A percentile compares a stretch with the other conserved stretches of the same genome.
These are phyloP conservation scores for Phaffomyces thermotolerans DNA, from an alignment of 805 yeast species.

Conservation along the genomic window DNA sequence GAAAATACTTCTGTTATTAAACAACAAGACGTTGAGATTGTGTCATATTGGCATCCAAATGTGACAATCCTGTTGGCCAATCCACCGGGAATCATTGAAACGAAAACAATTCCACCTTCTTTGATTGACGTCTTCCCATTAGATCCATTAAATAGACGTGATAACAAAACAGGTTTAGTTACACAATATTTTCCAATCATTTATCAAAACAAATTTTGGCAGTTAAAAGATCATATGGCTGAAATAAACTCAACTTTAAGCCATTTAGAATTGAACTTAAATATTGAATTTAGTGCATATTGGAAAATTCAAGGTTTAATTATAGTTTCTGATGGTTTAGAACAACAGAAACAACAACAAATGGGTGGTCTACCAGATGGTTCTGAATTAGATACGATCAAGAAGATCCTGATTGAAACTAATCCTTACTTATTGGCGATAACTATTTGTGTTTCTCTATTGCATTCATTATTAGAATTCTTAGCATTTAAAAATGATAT, in stretches of 20 bases:
- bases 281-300: conserved; percentile 21
- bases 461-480: conserved; percentile 33
- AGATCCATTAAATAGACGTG: conserved; percentile 25
- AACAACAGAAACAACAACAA: conserved; percentile 25
- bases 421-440: conserved; percentile 28
- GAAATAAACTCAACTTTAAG: conserved; percentile 24
- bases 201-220: conserved; percentile 35
- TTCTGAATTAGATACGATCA: conserved; percentile 29
- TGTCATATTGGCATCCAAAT: conserved; percentile 32
- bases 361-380: conserved; percentile 20
- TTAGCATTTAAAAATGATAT: conserved; percentile 36
- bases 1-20: conserved; percentile 10
- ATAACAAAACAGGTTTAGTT: conserved; percentile 24
- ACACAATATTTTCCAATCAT: conserved; percentile 31
- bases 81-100: conserved; percentile 17
- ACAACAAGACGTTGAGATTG: conserved; percentile 11
- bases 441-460: conserved; percentile 27
- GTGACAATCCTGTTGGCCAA: conserved; percentile 25
- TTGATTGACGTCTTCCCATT: conserved; percentile 19
- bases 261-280: conserved; percentile 7
- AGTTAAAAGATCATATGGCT: conserved; percentile 27
- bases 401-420: conserved; percentile 30
- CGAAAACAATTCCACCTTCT: conserved; percentile 19
- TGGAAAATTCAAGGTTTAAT: conserved; percentile 28
- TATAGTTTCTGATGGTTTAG: conserved; percentile 24